Evolutionary conservation across 1,139 yeast species (phyloP).

Genomic region (Yamadazyma songkhlaensis): DNA sequence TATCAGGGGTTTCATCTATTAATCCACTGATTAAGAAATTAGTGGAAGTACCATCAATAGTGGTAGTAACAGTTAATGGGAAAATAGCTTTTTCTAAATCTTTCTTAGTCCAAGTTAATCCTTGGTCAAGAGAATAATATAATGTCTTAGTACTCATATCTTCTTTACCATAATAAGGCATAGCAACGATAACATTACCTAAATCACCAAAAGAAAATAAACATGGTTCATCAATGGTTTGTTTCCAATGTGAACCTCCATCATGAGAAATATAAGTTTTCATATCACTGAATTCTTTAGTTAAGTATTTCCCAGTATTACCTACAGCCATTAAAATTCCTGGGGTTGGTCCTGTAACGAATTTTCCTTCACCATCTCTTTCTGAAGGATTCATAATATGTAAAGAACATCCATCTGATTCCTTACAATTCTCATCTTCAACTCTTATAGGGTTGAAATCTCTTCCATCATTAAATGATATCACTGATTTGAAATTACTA

Average conservation of each 20-base stretch:
- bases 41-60: slow-evolving; percentile 73
- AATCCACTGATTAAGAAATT: slow-evolving; percentile 58
- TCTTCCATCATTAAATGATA: slow-evolving; percentile 64
- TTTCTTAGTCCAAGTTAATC: slow-evolving; percentile 56
- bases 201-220: slow-evolving; percentile 71
- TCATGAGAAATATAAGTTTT: slow-evolving; percentile 69
- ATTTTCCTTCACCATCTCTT: slow-evolving; percentile 53
- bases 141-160: slow-evolving; percentile 24
- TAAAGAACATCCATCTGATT: slow-evolving; percentile 51
- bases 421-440: slow-evolving; percentile 44
- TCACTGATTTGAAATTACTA: slow-evolving; percentile 22
- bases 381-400: slow-evolving; percentile 52
- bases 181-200: slow-evolving; percentile 72
- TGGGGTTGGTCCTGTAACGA: slow-evolving; percentile 66
- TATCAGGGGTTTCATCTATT: slow-evolving; percentile 20
- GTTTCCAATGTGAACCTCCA: slow-evolving; percentile 73
- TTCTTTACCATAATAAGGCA: slow-evolving; percentile 37
- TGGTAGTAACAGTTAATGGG: slow-evolving; percentile 51
- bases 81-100: slow-evolving; percentile 47
- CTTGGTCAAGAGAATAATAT: slow-evolving; percentile 73
- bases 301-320: slow-evolving; percentile 38
- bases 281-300: slow-evolving; percentile 21
- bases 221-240: slow-evolving; percentile 54
- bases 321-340: slow-evolving; percentile 69
- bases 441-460: slow-evolving; percentile 56